phyloP scores from a whole-genome alignment of 768 basidiomycete genomes.

The Clathrus columnatus region DNA sequence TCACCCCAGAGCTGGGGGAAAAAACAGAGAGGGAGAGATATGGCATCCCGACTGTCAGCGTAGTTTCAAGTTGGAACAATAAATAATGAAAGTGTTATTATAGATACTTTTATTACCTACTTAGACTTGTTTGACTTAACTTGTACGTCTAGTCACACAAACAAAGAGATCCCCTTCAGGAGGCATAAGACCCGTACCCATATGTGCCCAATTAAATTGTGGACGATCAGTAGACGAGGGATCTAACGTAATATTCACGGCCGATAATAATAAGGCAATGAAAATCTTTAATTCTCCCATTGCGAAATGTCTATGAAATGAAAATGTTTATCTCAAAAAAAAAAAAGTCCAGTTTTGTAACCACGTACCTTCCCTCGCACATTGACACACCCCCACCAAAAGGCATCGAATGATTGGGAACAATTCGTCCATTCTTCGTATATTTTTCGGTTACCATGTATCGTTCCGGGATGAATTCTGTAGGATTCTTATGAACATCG shows the following conservation, averaged over 20 bases:
- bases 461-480: constrained; percentile 6
- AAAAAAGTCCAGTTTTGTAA: not conserved
- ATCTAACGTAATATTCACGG: constrained; percentile 12
- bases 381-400: constrained; percentile 22
- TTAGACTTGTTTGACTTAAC: too few species aligned
- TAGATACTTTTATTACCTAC: too few species aligned
- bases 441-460: constrained; percentile 11
- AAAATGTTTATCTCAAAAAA: constrained; percentile 17
- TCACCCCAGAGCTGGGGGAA: too few species aligned
- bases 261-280: constrained; percentile 14
- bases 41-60: too few species aligned
- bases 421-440: constrained; percentile 12
- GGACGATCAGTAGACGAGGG: constrained; percentile 11
- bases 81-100: too few species aligned
- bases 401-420: constrained; percentile 17
- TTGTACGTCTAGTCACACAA: too few species aligned
- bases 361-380: constrained; percentile 20
- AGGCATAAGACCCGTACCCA: constrained; percentile 14
- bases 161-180: too few species aligned
- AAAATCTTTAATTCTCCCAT: too few species aligned
- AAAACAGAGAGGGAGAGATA: too few species aligned
- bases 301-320: constrained; percentile 16
- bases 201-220: constrained; percentile 4
- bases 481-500: constrained; percentile 13
- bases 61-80: too few species aligned